A percentile compares a stretch with the other conserved stretches of the same genome.
These are phyloP conservation scores for Fusarium sublunatum DNA, from an alignment of 2,329 filamentous ascomycete species.

Conservation along the genomic window DNA sequence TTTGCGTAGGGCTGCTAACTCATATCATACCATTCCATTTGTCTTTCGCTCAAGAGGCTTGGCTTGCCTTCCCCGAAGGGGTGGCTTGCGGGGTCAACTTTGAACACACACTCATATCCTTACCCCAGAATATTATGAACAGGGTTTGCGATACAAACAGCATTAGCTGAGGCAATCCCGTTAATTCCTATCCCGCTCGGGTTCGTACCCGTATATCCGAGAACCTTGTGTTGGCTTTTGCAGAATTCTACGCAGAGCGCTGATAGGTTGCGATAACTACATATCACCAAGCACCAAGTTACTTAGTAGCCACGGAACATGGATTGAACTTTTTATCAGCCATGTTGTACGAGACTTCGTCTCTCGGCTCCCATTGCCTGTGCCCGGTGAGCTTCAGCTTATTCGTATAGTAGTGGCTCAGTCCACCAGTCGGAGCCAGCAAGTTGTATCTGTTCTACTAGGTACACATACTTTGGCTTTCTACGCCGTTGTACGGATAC, in stretches of 20 bases:
- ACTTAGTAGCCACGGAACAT: neutral
- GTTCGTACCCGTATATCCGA: neutral
- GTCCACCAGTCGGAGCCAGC: too few species aligned
- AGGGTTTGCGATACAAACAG: neutral
- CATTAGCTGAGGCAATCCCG: neutral
- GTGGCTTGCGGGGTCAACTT: slow-evolving; percentile 4
- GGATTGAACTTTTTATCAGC: neutral
- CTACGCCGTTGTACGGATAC: neutral
- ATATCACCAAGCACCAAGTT: neutral
- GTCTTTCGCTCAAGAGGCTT: slow-evolving; percentile 2
- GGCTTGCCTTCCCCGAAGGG: slow-evolving; percentile 8
- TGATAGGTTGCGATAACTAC: neutral
- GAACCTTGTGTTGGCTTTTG: slow-evolving; percentile 1
- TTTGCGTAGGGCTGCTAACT: slow-evolving; percentile 6
- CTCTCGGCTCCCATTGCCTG: slow-evolving; percentile 28
- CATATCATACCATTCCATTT: neutral
- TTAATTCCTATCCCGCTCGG: slow-evolving; percentile 7
- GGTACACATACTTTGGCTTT: neutral
- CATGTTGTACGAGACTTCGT: slow-evolving; percentile 10
- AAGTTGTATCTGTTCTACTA: too few species aligned
- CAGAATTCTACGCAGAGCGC: neutral
- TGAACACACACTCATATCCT: slow-evolving; percentile 1
- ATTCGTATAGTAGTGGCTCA: neutral
- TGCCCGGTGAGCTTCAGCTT: neutral
- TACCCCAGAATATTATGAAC: neutral